Percentiles rank a stretch among this genome's conserved stretches.
Evolutionary conservation across 2,329 filamentous ascomycete genomes (phyloP).

Genomic region (Pyricularia pennisetigena): DNA sequence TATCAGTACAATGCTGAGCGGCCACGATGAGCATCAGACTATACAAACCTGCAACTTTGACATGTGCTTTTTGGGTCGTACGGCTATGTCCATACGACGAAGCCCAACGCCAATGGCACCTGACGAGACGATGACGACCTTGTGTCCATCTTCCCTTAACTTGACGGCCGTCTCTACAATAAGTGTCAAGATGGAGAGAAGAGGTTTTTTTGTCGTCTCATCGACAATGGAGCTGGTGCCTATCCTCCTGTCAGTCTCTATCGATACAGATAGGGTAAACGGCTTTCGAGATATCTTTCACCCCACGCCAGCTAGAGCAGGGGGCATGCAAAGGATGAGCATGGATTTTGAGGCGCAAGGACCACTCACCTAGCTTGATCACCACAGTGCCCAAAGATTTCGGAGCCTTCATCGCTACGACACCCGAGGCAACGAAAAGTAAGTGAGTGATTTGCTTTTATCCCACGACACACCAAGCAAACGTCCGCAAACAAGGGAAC

Average conservation of each 20-base stretch:
- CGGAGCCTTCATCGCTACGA: slow-evolving; percentile 51
- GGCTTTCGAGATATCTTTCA: not conserved
- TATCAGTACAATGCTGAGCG: not conserved
- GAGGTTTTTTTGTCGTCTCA: slow-evolving; percentile 86
- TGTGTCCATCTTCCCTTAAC: slow-evolving; percentile 81
- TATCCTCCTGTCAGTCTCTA: slow-evolving; percentile 26
- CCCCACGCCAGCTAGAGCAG: not conserved
- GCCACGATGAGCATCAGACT: not conserved
- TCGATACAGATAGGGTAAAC: not conserved
- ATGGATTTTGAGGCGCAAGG: not conserved
- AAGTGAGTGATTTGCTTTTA: not conserved
- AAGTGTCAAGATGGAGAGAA: slow-evolving; percentile 79
- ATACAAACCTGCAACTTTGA: slow-evolving; percentile 65
- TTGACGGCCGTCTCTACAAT: slow-evolving; percentile 92
- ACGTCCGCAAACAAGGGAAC: not conserved
- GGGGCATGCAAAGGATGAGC: not conserved
- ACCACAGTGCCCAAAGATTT: slow-evolving; percentile 62
- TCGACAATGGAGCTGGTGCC: slow-evolving; percentile 99
- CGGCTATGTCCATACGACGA: slow-evolving; percentile 78
- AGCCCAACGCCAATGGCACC: slow-evolving; percentile 93
- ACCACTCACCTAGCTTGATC: slow-evolving; percentile 72
- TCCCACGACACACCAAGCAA: not conserved
- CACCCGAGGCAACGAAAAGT: not conserved
- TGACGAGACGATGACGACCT: slow-evolving; percentile 92
- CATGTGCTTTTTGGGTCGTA: slow-evolving; percentile 85